Conservation (phyloP, 2,329 filamentous ascomycete genomes). For the Penicillium occitanis region DNA sequence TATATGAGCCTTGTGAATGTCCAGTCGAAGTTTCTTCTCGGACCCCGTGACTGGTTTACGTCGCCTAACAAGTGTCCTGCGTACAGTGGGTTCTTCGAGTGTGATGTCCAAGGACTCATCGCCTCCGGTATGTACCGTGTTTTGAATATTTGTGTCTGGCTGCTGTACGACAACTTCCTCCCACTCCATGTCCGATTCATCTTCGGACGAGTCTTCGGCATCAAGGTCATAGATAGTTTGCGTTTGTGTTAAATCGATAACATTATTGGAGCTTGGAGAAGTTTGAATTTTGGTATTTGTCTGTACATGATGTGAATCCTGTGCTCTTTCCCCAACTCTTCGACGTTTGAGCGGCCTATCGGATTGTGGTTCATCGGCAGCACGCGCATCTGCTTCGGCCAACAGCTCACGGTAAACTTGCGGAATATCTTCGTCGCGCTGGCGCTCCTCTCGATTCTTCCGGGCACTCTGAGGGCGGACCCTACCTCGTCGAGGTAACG, state of each 20-base stretch:
- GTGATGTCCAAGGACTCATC: conserved; percentile 40
- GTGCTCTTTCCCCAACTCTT: conserved; percentile 34
- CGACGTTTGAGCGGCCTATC: conserved; percentile 40
- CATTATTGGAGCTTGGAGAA: conserved; percentile 10
- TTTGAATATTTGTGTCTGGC: conserved; percentile 27
- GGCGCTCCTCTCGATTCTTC: conserved; percentile 12
- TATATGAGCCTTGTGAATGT: conserved; percentile 84
- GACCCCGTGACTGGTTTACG: conserved; percentile 56
- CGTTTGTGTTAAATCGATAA: conserved; percentile 23
- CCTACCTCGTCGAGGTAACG: conserved; percentile 18
- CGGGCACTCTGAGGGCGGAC: conserved; percentile 20
- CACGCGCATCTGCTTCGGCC: conserved; percentile 40
- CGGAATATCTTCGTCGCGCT: conserved; percentile 31
- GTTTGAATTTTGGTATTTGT: conserved; percentile 14
- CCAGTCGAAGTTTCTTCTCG: conserved; percentile 63
- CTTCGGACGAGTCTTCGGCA: conserved; percentile 50
- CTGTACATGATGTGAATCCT: conserved; percentile 23
- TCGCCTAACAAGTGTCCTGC: conserved; percentile 33
- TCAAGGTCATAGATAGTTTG: conserved; percentile 40
- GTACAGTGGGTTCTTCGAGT: conserved; percentile 34
- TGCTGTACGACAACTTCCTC: conserved; percentile 52
- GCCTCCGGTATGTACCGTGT: conserved; percentile 23
- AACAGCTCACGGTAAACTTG: conserved; percentile 46
- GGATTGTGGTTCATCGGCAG: conserved; percentile 26
- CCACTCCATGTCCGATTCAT: conserved; percentile 50